phyloP scores from a whole-genome alignment of 768 basidiomycete species.

The Kwoniella europaea region DNA sequence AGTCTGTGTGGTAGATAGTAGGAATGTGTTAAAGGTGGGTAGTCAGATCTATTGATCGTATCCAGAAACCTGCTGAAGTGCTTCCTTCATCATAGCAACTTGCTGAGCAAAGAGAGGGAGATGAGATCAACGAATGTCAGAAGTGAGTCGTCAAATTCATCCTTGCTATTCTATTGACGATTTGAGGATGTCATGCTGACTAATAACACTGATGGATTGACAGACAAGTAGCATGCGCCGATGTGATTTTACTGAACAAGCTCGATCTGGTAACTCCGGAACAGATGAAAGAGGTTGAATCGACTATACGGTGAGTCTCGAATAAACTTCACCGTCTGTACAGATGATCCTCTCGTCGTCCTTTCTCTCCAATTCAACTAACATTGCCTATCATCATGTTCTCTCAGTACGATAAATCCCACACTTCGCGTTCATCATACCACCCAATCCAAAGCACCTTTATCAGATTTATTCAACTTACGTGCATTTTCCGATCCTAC shows the following conservation, averaged over 20 bases:
- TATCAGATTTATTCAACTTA: slow-evolving; percentile 77
- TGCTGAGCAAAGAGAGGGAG: slow-evolving; percentile 72
- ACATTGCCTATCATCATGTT: too few relatives aligned
- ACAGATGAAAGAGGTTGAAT: slow-evolving; percentile 64
- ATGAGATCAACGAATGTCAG: slow-evolving; percentile 68
- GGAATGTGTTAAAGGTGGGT: slow-evolving; percentile 71
- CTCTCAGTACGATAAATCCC: slow-evolving; percentile 71
- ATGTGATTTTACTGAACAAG: slow-evolving; percentile 92
- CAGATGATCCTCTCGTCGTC: neutral
- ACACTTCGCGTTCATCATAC: slow-evolving; percentile 76
- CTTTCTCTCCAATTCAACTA: too few relatives aligned
- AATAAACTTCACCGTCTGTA: neutral
- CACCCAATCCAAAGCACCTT: slow-evolving; percentile 71
- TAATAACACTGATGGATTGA: neutral
- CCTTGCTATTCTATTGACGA: neutral
- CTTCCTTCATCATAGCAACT: slow-evolving; percentile 70
- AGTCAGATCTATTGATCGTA: neutral
- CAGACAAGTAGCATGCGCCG: slow-evolving; percentile 92
- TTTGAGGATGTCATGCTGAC: neutral
- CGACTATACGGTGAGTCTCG: slow-evolving; percentile 62
- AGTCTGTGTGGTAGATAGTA: slow-evolving; percentile 87
- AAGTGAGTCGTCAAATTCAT: slow-evolving; percentile 33
- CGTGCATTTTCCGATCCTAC: slow-evolving; percentile 73
- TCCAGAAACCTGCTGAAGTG: neutral
- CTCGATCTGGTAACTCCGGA: slow-evolving; percentile 69